phyloP scores from a whole-genome alignment of 1,139 yeast species.

The Candida glucosophila region DNA sequence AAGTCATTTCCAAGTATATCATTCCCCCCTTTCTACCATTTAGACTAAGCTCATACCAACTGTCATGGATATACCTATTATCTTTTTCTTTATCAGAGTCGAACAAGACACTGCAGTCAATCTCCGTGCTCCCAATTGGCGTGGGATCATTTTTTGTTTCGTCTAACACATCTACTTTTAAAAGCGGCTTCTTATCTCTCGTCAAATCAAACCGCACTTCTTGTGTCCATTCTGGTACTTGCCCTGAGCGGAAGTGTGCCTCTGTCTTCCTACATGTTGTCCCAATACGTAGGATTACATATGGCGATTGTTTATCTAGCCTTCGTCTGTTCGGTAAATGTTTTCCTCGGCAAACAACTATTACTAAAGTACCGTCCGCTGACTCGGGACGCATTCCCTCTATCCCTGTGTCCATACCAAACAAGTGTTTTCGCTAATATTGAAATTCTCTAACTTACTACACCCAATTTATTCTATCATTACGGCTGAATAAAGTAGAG shows the following conservation, averaged over 20 bases:
- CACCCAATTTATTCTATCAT: no score
- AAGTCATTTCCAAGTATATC: slow-evolving; percentile 85
- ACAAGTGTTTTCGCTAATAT: no score
- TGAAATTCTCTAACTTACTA: no score
- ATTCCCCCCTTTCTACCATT: slow-evolving; percentile 81
- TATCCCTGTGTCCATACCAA: no score
- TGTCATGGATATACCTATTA: slow-evolving; percentile 67
- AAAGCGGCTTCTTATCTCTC: slow-evolving; percentile 51
- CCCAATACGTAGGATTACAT: slow-evolving; percentile 73
- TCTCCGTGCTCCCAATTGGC: slow-evolving; percentile 72
- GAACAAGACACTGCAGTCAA: slow-evolving; percentile 69
- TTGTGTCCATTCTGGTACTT: slow-evolving; percentile 80
- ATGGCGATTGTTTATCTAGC: slow-evolving; percentile 85
- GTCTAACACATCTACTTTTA: slow-evolving; percentile 74
- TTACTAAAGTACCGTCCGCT: slow-evolving; percentile 39
- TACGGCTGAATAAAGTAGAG: no score
- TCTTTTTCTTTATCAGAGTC: slow-evolving; percentile 38
- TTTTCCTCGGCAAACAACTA: slow-evolving; percentile 46
- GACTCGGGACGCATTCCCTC: slow-evolving; percentile 16
- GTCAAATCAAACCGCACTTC: slow-evolving; percentile 62
- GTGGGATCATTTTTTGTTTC: slow-evolving; percentile 83
- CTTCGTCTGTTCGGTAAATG: slow-evolving; percentile 78
- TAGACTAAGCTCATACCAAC: slow-evolving; percentile 69
- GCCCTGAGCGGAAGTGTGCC: slow-evolving; percentile 77
- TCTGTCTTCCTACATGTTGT: slow-evolving; percentile 71